Evolutionary conservation across 805 yeast species (phyloP).

Genomic region (Phaffomyces thermotolerans): DNA sequence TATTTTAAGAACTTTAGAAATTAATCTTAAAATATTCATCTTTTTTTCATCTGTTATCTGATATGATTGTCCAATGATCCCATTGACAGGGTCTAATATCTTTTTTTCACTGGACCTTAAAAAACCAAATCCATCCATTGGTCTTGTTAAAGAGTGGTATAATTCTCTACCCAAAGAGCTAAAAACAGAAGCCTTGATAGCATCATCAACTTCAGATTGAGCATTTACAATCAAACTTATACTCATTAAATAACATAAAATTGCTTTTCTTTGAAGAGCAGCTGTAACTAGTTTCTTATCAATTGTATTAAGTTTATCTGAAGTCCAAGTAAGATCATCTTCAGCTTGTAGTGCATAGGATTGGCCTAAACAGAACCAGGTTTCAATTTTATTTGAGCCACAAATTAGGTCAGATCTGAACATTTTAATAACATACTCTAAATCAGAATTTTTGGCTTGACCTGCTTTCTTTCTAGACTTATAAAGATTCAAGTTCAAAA

Average conservation of each 20-base stretch:
- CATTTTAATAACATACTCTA: slow-evolving; percentile 64
- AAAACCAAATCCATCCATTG: slow-evolving; percentile 59
- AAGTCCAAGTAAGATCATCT: slow-evolving; percentile 87
- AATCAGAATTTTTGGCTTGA: slow-evolving; percentile 76
- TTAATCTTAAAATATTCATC: slow-evolving; percentile 25
- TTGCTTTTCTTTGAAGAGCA: slow-evolving; percentile 55
- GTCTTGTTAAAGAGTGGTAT: slow-evolving; percentile 36
- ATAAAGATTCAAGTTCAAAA: slow-evolving; percentile 57
- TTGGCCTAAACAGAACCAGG: slow-evolving; percentile 81
- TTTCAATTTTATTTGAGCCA: slow-evolving; percentile 64
- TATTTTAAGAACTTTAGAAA: slow-evolving; percentile 37
- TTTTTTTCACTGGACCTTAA: slow-evolving; percentile 15
- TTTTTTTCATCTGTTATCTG: slow-evolving; percentile 3
- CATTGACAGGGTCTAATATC: slow-evolving; percentile 18
- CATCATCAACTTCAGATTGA: slow-evolving; percentile 21
- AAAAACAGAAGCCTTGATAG: slow-evolving; percentile 41
- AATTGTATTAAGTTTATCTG: slow-evolving; percentile 63
- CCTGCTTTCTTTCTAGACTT: slow-evolving; percentile 63
- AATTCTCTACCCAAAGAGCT: slow-evolving; percentile 49
- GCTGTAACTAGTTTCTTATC: slow-evolving; percentile 61
- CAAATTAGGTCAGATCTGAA: slow-evolving; percentile 61
- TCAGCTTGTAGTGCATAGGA: slow-evolving; percentile 74
- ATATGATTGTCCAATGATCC: slow-evolving; percentile 4
- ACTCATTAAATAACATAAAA: slow-evolving; percentile 73
- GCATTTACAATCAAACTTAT: slow-evolving; percentile 33